Base-by-base conservation (phyloP, 306 rosid species). In the Medicago truncatula region DNA sequence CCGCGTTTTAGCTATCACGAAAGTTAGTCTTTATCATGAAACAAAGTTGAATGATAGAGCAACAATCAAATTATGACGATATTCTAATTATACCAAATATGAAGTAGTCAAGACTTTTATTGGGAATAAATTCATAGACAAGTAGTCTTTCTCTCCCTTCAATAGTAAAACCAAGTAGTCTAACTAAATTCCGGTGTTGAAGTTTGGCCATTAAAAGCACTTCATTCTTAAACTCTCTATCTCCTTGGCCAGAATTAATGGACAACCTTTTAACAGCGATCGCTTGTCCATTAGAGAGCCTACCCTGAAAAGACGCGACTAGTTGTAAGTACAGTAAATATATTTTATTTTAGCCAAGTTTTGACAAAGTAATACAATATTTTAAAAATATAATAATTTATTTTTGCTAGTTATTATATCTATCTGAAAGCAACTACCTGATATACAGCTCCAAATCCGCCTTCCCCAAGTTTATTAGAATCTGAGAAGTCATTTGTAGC, bases 361-460 rank as follows among this genome's bases (percentile, higher is more conserved):
- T 40, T 40, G 44, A 40, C 44, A 40, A 40, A 43, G 47, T 41
- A 41, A 25, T 1, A 25, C 28, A 25, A 25, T 1, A 28, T 3
- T 28, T 28, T 3, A 28, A 28, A 41, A 1, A 8, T 41, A 41
- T 9, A 41, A 13, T 28, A 28, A 28, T 28, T 28, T 28, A 3
- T 28, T 28, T 28, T 28, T 28, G 4, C 31, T 28, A 28, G 9
- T 13, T 43, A 4, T 10, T 10, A 10, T 53, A 53, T 70, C 82
- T 14, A 23, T 82, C 7, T 1, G 77, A 83, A 18, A 20, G 65
- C 15, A 74, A 73, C 40, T 77, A 40, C 65, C 70, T 7, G 14
- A 39, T 64, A 64, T 39, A 64, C 50, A 64, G 25, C 70, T 17
- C 50, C 50, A 39, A 64, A 64, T 64, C 70, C 70, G 1, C 70